phyloP scores from a whole-genome alignment of 257 asterid species.

The Solanum tacnaense region DNA sequence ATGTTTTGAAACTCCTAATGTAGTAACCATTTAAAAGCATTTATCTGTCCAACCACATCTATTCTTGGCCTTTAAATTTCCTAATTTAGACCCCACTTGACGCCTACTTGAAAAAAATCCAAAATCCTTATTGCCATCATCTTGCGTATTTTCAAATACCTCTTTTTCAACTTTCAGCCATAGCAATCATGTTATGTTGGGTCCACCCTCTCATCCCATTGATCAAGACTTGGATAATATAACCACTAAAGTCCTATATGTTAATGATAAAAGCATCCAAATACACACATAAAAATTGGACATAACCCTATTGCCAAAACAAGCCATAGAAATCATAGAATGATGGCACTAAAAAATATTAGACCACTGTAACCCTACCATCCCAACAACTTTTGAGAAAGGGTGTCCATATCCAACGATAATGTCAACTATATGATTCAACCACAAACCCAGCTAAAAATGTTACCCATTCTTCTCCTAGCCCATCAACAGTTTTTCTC shows the following conservation, averaged over 20 bases:
- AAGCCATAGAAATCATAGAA: neutral
- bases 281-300: neutral
- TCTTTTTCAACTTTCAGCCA: neutral
- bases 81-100: neutral
- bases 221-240: neutral
- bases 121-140: neutral
- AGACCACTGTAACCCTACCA: constrained; percentile 1
- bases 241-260: neutral
- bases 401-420: neutral
- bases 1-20: neutral
- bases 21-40: neutral
- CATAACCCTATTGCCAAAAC: neutral
- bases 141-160: neutral
- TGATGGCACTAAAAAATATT: neutral
- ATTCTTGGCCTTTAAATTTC: neutral
- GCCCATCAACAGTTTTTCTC: neutral
- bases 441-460: neutral
- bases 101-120: neutral
- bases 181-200: neutral
- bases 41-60: neutral
- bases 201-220: neutral
- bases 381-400: constrained; percentile 5
- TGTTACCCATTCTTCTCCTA: neutral
- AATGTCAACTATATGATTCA: neutral
- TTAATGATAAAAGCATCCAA: neutral